Conservation (phyloP, 2,329 filamentous ascomycete species). For the Apiospora kogelbergensis region DNA sequence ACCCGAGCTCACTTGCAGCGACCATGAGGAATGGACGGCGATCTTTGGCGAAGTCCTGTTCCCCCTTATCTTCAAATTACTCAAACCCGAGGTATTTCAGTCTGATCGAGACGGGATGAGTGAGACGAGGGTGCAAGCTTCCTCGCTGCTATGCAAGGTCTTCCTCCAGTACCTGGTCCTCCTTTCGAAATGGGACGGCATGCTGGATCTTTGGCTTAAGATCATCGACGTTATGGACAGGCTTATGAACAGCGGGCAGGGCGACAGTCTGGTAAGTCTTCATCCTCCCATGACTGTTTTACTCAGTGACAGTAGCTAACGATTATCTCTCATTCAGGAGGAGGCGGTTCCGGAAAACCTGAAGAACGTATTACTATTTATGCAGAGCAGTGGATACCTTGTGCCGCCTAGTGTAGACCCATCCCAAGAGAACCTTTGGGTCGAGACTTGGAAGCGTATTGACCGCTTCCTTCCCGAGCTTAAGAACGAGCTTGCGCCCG, state of each 20-base stretch:
- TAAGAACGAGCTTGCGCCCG: constrained; percentile 54
- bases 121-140: constrained; percentile 88
- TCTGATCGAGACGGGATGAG: constrained; percentile 91
- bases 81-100: constrained; percentile 94
- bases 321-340: constrained; percentile 55
- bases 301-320: constrained; percentile 13
- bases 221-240: constrained; percentile 95
- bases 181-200: constrained; percentile 80
- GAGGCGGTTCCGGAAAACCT: constrained; percentile 94
- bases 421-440: constrained; percentile 57
- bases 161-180: constrained; percentile 91
- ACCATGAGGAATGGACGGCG: constrained; percentile 89
- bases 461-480: constrained; percentile 65
- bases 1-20: constrained; percentile 76
- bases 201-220: constrained; percentile 88
- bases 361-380: constrained; percentile 94
- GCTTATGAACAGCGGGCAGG: constrained; percentile 92
- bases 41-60: constrained; percentile 95
- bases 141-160: constrained; percentile 89
- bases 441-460: constrained; percentile 65
- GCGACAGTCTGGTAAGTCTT: constrained; percentile 78
- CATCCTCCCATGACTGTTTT: neutral
- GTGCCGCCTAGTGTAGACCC: constrained; percentile 64
- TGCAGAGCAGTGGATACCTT: constrained; percentile 86
- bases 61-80: constrained; percentile 79